phyloP scores from a whole-genome alignment of 2,329 filamentous ascomycete species.

The Fonsecaea monophora region DNA sequence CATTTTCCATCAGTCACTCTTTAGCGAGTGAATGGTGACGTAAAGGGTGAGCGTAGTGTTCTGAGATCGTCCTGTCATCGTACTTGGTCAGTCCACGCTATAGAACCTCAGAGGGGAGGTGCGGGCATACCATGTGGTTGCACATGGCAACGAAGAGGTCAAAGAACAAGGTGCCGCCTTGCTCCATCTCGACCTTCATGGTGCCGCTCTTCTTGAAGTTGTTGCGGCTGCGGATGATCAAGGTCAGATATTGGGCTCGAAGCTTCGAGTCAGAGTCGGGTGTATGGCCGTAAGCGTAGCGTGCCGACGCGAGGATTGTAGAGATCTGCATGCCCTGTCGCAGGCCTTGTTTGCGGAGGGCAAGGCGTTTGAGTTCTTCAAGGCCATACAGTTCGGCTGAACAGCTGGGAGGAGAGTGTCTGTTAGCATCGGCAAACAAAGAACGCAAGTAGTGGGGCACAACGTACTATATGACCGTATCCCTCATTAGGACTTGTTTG shows the following conservation, averaged over 20 bases:
- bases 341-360: conserved; percentile 86
- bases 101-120: not conserved
- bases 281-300: conserved; percentile 87
- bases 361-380: conserved; percentile 81
- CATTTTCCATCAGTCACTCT: conserved; percentile 1
- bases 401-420: conserved; percentile 58
- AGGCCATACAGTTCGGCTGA: conserved; percentile 83
- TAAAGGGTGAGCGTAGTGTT: conserved; percentile 38
- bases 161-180: conserved; percentile 86
- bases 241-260: conserved; percentile 85
- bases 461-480: conserved; percentile 80
- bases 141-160: conserved; percentile 92
- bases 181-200: conserved; percentile 94
- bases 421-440: conserved; percentile 19
- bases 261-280: conserved; percentile 90
- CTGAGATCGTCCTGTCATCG: conserved; percentile 41
- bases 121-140: conserved; percentile 76
- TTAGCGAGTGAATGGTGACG: conserved; percentile 38
- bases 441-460: not conserved
- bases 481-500: conserved; percentile 76
- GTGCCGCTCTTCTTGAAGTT: conserved; percentile 94
- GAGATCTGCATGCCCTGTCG: conserved; percentile 82
- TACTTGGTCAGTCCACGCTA: not conserved
- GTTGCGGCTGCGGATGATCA: conserved; percentile 85
- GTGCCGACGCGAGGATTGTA: conserved; percentile 85